Base-by-base conservation (phyloP, 2,329 filamentous ascomycete species). In the Ceratocystis papillata region DNA sequence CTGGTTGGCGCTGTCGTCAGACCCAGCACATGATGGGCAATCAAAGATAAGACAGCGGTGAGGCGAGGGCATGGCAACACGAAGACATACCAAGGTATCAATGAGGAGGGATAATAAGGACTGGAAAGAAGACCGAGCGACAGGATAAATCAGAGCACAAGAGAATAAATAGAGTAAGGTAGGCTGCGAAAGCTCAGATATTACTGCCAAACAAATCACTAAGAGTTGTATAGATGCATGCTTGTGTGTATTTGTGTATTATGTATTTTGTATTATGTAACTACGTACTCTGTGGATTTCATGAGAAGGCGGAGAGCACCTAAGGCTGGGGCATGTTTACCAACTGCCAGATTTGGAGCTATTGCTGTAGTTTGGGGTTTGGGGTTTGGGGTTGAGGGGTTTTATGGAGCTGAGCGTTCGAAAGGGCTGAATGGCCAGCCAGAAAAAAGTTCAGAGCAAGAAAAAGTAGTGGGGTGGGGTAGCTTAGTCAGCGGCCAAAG, bases 41-140 rank as follows among this genome's bases (percentile, higher is more conserved):
- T 25, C 22, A 28, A 22, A 22, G 48, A 53, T 25, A 28, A 25
- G 48, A 25, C 48, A 25, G 48, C 48, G 48, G 48, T 53, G 48
- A 28, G 48, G 48, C 28, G 22, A 28, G 22, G 48, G 22, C 48
- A 53, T 22, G 22, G 7, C 48, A 28, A 53, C 10, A 53, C 20
- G n/a, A 53, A 59, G 25, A 59, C 28, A n/a, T 59, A 59, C 55
- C 55, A 59, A 59, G 55, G 55, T 59, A 59, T 59, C 25, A 37
- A 59, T 59, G 30, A 59, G 22, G 30, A 41, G 55, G 33, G 33
- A 59, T 59, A 33, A 17, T 22, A 37, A 59, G 55, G 12, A n/a
- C 55, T 37, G 55, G 17, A 59, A n/a, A 59, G 10, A 20, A 37
- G 28, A 20, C 7, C 4, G 28, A 2, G 17, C 7, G 22, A 25